These are phyloP conservation scores for Leccinum griseonigrum DNA, from an alignment of 1,284 basidiomycete genomes.

Conservation along the genomic window DNA sequence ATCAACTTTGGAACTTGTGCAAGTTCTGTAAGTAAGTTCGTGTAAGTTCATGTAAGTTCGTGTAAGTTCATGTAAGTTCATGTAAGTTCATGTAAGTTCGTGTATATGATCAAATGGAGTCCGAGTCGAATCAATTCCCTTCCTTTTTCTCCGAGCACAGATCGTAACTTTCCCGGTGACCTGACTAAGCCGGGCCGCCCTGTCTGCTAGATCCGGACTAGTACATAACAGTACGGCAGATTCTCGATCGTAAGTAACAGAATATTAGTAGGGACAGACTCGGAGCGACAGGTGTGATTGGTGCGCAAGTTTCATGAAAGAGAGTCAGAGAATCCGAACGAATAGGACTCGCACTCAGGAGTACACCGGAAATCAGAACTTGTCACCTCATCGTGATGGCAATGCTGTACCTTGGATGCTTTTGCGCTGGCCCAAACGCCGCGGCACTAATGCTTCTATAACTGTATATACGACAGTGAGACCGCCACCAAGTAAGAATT, in stretches of 20 bases:
- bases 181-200: too few species aligned
- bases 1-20: too few species aligned
- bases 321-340: background rate
- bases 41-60: too few species aligned
- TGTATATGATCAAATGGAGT: too few species aligned
- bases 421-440: background rate
- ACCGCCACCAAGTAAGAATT: background rate
- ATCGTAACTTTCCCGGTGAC: background rate
- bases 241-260: background rate
- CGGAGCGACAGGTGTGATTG: too few species aligned
- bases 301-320: background rate
- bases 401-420: background rate
- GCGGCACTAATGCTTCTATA: background rate
- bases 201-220: background rate
- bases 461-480: background rate
- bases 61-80: too few species aligned
- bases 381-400: background rate
- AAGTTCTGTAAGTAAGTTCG: too few species aligned
- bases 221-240: background rate
- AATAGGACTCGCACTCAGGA: background rate
- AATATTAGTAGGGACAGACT: background rate
- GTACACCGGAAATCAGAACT: background rate
- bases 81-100: too few species aligned
- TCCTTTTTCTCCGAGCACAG: too few species aligned
- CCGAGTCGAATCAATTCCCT: too few species aligned